A percentile compares a stretch with the other conserved stretches of the same genome.
These are phyloP conservation scores for Vaucheria bursata DNA, from an alignment of 352 stramenopile species.

Conservation along the genomic window DNA sequence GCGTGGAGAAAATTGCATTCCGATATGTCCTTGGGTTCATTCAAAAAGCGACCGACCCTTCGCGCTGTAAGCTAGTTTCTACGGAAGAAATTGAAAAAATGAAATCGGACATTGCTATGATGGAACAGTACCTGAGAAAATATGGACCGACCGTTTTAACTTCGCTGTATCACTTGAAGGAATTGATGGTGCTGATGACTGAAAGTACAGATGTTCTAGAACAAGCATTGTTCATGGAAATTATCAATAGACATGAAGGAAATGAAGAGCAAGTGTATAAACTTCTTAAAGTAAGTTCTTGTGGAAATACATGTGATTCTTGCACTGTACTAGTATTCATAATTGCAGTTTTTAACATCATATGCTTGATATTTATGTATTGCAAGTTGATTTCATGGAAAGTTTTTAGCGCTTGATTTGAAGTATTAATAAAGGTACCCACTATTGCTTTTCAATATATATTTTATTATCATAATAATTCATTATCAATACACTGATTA, in stretches of 20 bases:
- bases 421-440: no score
- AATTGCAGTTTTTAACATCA: no score
- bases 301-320: no score
- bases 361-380: no score
- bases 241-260: conserved; percentile 29
- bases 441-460: no score
- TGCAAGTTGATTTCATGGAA: no score
- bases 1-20: conserved; percentile 35
- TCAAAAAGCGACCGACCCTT: conserved; percentile 32
- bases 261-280: conserved; percentile 39
- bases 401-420: no score
- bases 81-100: conserved; percentile 37
- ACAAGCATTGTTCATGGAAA: conserved; percentile 30
- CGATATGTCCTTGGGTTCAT: conserved; percentile 29
- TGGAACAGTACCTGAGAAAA: conserved; percentile 27
- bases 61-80: conserved; percentile 29
- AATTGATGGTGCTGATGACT: conserved; percentile 27
- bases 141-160: conserved; percentile 31
- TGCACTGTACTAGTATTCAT: no score
- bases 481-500: no score
- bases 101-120: conserved; percentile 37
- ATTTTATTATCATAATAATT: no score
- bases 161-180: conserved; percentile 28
- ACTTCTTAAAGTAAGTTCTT: conserved; percentile 21
- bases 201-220: conserved; percentile 33